Evolutionary conservation across 345 rosid species (phyloP), one percentile per base, ranked within the genome.

Genomic region (Carallia brachiata): DNA sequence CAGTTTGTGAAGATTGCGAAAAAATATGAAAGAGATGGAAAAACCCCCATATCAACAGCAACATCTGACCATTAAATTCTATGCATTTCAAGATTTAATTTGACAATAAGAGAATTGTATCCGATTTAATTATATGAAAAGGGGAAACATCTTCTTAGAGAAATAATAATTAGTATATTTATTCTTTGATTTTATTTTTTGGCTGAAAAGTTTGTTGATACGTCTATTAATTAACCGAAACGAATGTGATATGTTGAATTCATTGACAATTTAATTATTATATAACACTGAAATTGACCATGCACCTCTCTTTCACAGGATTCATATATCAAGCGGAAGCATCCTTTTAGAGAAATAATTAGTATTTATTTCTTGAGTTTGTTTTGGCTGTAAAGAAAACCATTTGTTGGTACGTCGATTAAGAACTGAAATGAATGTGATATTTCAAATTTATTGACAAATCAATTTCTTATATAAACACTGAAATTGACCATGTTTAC

Each of bases 51-150:
- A 37, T 68, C 64, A 57, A 63, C 4, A 50, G 23, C 61, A 36
- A 63, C 73, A 47, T 63, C 70, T 69, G 18, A 69, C 73, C 69
- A 69, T 63, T 53, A 74, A 53, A n/a, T 37, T 39, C 23, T 16
- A 1, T 9, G 28, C 10, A 17, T 48, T n/a, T 36, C 39, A 54
- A 55, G 2, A 54, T 55, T 70, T 52, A n/a, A 27, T 37, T 27
- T n/a, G 57, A 32, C 17, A 59, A 28, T 36, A 47, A 12, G 58
- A 37, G 6, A 68, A 68, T 23, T 57, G n/a, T 23, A 8, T 0
- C 7, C 8, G 19, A 5, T 44, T 44, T 17, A 31, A 19, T 6
- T 62, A n/a, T 52, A 58, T 12, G 15, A 48, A 16, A 28, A 47
- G 64, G 13, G 6, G 16, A 56, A 23, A 56, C 60, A 34, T 50